phyloP scores from a whole-genome alignment of 768 basidiomycete genomes.

The Panellus pusillus region DNA sequence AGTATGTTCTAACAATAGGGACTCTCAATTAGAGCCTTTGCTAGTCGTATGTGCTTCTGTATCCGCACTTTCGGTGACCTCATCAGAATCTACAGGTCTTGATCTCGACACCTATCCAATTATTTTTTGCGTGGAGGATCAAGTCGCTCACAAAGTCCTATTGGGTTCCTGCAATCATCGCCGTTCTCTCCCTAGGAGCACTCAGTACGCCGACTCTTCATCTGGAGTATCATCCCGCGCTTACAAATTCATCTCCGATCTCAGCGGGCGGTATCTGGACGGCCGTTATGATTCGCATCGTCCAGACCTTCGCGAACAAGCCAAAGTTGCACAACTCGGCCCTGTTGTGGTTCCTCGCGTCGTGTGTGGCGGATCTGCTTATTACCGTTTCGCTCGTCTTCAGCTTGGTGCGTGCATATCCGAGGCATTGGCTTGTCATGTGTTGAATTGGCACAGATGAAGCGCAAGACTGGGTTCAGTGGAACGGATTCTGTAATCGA shows the following conservation, averaged over 20 bases:
- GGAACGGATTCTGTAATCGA: conserved; percentile 22
- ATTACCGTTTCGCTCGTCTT: conserved; percentile 41
- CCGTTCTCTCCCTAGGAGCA: conserved; percentile 36
- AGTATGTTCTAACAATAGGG: conserved; percentile 14
- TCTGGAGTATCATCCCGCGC: neutral
- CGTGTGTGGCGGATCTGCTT: conserved; percentile 42
- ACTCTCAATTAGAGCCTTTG: conserved; percentile 30
- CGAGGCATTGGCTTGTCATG: too few relatives aligned
- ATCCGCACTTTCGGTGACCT: neutral
- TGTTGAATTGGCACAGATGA: neutral
- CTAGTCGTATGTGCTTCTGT: conserved; percentile 20
- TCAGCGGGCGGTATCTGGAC: conserved; percentile 47
- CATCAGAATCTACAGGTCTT: conserved; percentile 31
- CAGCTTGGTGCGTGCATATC: conserved; percentile 28
- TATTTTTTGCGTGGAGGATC: conserved; percentile 48
- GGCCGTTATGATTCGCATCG: conserved; percentile 28
- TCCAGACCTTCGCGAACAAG: conserved; percentile 40
- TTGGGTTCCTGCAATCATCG: conserved; percentile 34
- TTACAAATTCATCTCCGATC: neutral
- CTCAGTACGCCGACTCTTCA: conserved; percentile 27
- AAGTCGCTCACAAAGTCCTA: conserved; percentile 39
- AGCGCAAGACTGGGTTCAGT: conserved; percentile 19
- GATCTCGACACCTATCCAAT: conserved; percentile 47
- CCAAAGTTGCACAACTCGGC: conserved; percentile 33
- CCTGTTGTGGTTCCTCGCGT: conserved; percentile 46